Evolutionary conservation across 768 basidiomycete genomes (phyloP).

Genomic region (Mrakia frigida): DNA sequence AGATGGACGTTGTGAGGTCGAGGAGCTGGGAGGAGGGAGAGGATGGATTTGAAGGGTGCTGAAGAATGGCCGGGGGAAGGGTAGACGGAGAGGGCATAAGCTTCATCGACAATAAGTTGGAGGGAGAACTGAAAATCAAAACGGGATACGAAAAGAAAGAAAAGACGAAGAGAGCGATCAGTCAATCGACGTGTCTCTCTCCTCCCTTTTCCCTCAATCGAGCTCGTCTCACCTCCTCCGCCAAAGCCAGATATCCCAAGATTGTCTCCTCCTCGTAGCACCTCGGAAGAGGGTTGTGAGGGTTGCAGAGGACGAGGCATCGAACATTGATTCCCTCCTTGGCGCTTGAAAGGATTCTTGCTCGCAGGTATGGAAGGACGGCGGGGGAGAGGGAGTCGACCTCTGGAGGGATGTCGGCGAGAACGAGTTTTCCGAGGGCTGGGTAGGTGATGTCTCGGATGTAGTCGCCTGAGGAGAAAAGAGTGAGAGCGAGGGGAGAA

Average conservation of each 20-base stretch:
- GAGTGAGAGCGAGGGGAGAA: background rate
- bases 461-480: background rate
- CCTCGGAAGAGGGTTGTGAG: background rate
- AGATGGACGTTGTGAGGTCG: background rate
- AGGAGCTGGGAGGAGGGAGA: background rate
- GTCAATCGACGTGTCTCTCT: background rate
- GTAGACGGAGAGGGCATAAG: background rate
- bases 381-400: background rate
- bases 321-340: background rate
- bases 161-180: background rate
- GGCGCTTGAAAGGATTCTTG: background rate
- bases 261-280: background rate
- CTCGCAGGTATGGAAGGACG: background rate
- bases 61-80: background rate
- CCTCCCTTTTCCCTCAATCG: no score
- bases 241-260: background rate
- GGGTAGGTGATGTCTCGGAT: background rate
- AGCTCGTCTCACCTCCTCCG: background rate
- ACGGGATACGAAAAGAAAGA: background rate
- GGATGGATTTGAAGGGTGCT: background rate
- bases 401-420: background rate
- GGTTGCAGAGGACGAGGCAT: background rate
- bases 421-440: background rate
- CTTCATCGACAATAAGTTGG: constrained; percentile 1
- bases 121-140: background rate